Percentiles rank a stretch among this genome's conserved stretches.
Conservation (phyloP, 176 grass and related monocot genomes). For the Cenchrus americanus region DNA sequence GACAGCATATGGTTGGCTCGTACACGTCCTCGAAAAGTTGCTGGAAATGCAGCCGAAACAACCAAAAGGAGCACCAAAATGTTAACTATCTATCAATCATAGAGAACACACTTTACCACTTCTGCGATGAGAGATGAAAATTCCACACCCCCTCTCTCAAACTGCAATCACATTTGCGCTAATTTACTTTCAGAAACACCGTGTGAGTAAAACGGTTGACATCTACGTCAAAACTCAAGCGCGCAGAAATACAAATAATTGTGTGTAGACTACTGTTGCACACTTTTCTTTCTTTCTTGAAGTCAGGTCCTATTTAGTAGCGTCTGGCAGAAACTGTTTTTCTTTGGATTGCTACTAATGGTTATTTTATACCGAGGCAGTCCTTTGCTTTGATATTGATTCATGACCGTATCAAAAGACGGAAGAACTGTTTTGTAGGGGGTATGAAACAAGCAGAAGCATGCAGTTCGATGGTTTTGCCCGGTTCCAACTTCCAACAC, state of each 20-base stretch:
- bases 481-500: conserved; percentile 17
- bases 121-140: neutral
- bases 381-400: too few relatives aligned
- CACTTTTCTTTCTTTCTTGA: neutral
- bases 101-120: neutral
- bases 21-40: neutral
- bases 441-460: conserved; percentile 8
- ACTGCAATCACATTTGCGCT: neutral
- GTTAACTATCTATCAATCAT: neutral
- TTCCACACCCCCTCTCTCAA: neutral
- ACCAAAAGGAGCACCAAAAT: neutral
- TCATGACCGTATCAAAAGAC: too few relatives aligned
- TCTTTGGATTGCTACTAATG: neutral
- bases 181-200: neutral
- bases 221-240: neutral
- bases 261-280: neutral
- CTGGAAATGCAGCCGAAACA: neutral
- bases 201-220: neutral
- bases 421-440: neutral
- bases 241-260: too few relatives aligned
- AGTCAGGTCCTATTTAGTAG: neutral
- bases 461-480: neutral
- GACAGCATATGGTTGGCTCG: neutral
- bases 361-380: too few relatives aligned
- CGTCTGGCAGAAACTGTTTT: neutral